Evolutionary conservation across 1,284 basidiomycete species (phyloP), one percentile per base, ranked within the genome.

Genomic region (Boletus sp.): DNA sequence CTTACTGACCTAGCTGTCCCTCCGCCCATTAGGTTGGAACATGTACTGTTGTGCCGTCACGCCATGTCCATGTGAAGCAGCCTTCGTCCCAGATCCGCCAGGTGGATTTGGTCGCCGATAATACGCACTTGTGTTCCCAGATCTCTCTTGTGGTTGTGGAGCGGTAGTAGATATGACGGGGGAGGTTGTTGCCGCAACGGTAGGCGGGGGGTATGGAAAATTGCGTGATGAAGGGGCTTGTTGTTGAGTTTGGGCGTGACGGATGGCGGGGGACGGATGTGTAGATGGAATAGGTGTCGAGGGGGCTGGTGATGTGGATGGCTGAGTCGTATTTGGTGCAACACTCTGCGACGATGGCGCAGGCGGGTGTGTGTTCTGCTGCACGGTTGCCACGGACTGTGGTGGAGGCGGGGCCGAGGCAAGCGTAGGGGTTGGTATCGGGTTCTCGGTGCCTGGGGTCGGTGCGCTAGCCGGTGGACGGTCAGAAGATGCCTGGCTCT

Each of bases 181-280:
- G 21, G 76, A 77, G 0, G 78, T 80, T 54, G 70, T 64, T 31
- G 74, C 77, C 13, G 79, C 78, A 38, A 81, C 77, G 1, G 77
- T 79, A 8, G 78, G 78, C 78, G 79, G 79, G 13, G 82, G 81
- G 74, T 80, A 83, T 9, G 82, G 80, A 55, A 82, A 68, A 51
- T 61, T 62, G 21, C 66, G 65, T 17, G 77, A 66, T 16, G 70
- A 63, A 23, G 71, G 64, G 7, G 71, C 56, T 65, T 64, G 68
- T 21, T 71, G 72, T 44, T 74, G 77, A 40, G 74, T 60, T 31
- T 75, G 71, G 6, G 71, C 71, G 37, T 69, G 75, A 21, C 64
- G 75, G 47, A 75, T 74, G 48, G 73, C 69, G 8, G 68, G 71
- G 2, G 70, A 72, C 7, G 75, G 66, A 28, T 70, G 74, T 1